Conservation (phyloP, 176 grass and related monocot genomes). For the Carex pumila region DNA sequence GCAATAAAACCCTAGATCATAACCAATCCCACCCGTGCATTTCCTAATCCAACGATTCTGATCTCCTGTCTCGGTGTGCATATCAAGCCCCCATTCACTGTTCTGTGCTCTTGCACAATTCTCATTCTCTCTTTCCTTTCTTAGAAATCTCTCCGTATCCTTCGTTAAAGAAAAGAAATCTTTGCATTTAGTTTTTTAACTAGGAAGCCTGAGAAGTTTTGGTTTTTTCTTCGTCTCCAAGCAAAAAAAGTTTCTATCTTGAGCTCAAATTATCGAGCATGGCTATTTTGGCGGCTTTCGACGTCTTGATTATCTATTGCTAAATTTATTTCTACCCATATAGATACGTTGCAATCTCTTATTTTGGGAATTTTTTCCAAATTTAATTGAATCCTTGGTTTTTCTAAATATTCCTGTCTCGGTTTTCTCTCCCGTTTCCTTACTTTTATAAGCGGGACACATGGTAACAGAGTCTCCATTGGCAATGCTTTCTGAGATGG, state of each 20-base stretch:
- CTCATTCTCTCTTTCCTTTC: constrained; percentile 9
- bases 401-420: not conserved
- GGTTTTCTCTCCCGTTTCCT: constrained; percentile 1
- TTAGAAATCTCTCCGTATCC: constrained; percentile 10
- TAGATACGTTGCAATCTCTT: not conserved
- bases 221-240: constrained; percentile 3
- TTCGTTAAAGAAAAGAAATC: not conserved
- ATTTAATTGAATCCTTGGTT: not conserved
- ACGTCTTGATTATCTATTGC: not conserved
- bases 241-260: not conserved
- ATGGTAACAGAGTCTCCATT: constrained; percentile 17
- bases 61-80: constrained; percentile 34
- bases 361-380: not conserved
- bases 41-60: constrained; percentile 8
- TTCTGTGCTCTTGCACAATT: not conserved
- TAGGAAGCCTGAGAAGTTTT: not conserved
- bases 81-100: constrained; percentile 26
- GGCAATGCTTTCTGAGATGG: constrained; percentile 41
- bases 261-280: not conserved
- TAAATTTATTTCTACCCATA: not conserved
- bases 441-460: not conserved
- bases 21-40: constrained; percentile 17
- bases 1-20: constrained; percentile 76
- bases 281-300: not conserved
- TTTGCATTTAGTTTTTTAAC: not conserved